Conservation (phyloP, 495 filamentous ascomycete species). For the Neurospora cerealis region DNA sequence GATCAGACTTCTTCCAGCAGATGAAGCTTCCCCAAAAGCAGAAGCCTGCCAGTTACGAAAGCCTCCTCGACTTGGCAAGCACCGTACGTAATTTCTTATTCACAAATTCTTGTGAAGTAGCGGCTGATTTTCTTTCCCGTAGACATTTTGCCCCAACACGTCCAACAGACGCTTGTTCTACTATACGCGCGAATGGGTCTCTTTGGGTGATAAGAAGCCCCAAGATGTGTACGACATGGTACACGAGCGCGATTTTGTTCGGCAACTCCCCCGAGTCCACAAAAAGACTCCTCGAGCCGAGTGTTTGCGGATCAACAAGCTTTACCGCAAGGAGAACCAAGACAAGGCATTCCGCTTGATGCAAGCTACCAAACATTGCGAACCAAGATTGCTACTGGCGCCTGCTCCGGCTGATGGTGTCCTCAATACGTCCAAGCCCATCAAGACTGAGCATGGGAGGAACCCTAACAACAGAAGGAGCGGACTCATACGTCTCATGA, state of each 20-base stretch:
- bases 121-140: background rate
- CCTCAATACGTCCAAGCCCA: background rate
- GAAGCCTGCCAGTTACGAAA: background rate
- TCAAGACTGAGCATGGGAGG: background rate
- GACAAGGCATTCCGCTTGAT: background rate
- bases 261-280: background rate
- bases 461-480: background rate
- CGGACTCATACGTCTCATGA: background rate
- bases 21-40: background rate
- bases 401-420: background rate
- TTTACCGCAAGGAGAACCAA: background rate
- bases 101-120: background rate
- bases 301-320: background rate
- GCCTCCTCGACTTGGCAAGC: background rate
- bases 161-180: background rate
- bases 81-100: background rate
- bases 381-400: background rate
- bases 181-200: background rate
- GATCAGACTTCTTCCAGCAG: background rate
- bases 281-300: background rate
- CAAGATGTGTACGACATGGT: background rate
- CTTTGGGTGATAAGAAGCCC: background rate
- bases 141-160: background rate
- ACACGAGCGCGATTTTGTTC: background rate
- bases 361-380: background rate